Evolutionary conservation across 1,284 basidiomycete species (phyloP).

Genomic region (Rhodotorula sp.): DNA sequence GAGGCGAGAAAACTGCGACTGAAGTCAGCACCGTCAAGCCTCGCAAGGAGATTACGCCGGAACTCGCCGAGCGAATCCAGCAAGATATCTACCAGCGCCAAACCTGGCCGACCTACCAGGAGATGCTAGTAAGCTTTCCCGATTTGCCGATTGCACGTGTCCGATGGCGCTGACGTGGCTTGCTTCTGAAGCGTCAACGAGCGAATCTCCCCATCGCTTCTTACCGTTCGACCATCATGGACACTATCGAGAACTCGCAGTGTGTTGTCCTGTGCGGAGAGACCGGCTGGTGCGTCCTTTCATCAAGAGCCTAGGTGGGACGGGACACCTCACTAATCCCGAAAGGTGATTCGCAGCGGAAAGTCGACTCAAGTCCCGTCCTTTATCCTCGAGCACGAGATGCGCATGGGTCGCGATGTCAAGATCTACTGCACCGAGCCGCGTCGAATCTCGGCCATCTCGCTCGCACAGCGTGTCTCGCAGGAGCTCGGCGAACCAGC

Average conservation of each 20-base stretch:
- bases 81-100: constrained; percentile 63
- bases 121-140: constrained; percentile 72
- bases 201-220: constrained; percentile 77
- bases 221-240: constrained; percentile 74
- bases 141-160: not conserved
- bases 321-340: not conserved
- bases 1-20: constrained; percentile 5
- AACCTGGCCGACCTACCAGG: constrained; percentile 68
- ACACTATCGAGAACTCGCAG: constrained; percentile 72
- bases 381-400: constrained; percentile 89
- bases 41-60: constrained; percentile 21
- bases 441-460: constrained; percentile 93
- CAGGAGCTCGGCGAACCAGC: constrained; percentile 85
- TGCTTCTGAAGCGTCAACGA: constrained; percentile 28
- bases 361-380: constrained; percentile 97
- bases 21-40: constrained; percentile 8
- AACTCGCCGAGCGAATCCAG: constrained; percentile 53
- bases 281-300: constrained; percentile 76
- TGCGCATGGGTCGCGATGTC: constrained; percentile 77
- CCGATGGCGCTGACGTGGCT: not conserved
- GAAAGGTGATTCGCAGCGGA: constrained; percentile 59
- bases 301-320: not conserved
- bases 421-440: constrained; percentile 97
- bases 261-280: constrained; percentile 93
- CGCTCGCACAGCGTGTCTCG: constrained; percentile 92